phyloP scores from a whole-genome alignment of 208 protist species.

The Perkinsela sp. region DNA sequence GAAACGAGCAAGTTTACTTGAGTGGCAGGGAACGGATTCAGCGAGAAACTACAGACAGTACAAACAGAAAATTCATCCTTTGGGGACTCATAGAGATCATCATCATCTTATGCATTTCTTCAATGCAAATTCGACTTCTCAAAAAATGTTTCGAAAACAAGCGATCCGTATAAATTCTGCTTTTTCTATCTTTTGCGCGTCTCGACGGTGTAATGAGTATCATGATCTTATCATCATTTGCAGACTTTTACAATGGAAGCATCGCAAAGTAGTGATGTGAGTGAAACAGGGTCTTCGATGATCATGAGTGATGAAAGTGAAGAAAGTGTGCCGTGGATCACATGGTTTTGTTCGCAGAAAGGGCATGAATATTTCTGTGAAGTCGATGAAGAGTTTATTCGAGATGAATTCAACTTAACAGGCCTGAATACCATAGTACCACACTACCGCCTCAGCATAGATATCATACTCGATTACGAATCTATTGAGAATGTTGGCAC shows the following conservation, averaged over 20 bases:
- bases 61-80: background rate
- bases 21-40: background rate
- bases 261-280: background rate
- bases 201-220: too few relatives aligned
- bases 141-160: background rate
- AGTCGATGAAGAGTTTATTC: constrained; percentile 84
- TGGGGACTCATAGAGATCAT: background rate
- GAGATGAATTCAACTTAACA: constrained; percentile 94
- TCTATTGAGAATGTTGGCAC: constrained; percentile 74
- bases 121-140: background rate
- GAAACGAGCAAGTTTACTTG: background rate
- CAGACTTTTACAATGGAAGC: background rate
- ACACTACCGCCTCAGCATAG: constrained; percentile 87
- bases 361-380: constrained; percentile 93
- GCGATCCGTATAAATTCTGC: background rate
- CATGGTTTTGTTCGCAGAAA: constrained; percentile 85
- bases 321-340: constrained; percentile 75
- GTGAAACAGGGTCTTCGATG: too few relatives aligned
- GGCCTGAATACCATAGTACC: constrained; percentile 72
- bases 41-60: background rate
- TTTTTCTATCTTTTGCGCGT: too few relatives aligned
- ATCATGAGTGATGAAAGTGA: constrained; percentile 67
- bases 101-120: background rate
- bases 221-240: too few relatives aligned
- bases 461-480: constrained; percentile 86